A percentile compares a stretch with the other conserved stretches of the same genome.
Evolutionary conservation across 1,139 yeast genomes (phyloP).

Genomic region (Yarrowia galli): DNA sequence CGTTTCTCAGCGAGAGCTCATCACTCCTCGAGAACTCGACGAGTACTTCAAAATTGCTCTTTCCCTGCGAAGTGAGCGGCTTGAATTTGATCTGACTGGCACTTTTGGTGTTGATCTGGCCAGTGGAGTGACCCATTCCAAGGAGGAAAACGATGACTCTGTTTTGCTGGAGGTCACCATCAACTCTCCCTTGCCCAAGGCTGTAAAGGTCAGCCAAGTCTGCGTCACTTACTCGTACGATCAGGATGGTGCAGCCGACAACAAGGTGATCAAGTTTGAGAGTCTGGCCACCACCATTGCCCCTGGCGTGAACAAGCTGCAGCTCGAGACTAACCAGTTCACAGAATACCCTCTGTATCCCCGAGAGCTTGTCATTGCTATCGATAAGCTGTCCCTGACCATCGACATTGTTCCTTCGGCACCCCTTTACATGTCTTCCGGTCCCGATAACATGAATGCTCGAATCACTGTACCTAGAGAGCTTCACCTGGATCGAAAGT

Average conservation of each 20-base stretch:
- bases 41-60: slow-evolving; percentile 37
- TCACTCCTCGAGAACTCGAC: slow-evolving; percentile 42
- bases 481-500: slow-evolving; percentile 8
- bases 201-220: slow-evolving; percentile 39
- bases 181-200: slow-evolving; percentile 40
- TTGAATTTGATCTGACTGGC: slow-evolving; percentile 29
- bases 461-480: slow-evolving; percentile 27
- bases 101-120: slow-evolving; percentile 24
- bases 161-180: slow-evolving; percentile 39
- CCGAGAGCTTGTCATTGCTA: slow-evolving; percentile 16
- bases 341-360: slow-evolving; percentile 34
- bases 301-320: slow-evolving; percentile 25
- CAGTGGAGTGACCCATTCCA: slow-evolving; percentile 22
- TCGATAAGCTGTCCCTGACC: slow-evolving; percentile 27
- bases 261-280: slow-evolving; percentile 29
- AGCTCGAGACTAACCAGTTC: slow-evolving; percentile 28
- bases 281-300: slow-evolving; percentile 28
- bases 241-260: slow-evolving; percentile 29
- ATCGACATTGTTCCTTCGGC: slow-evolving; percentile 20
- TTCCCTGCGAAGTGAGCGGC: slow-evolving; percentile 5
- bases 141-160: slow-evolving; percentile 27
- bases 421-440: slow-evolving; percentile 31
- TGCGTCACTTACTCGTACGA: slow-evolving; percentile 25
- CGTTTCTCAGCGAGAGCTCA: slow-evolving; percentile 45
- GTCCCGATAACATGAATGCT: slow-evolving; percentile 25